phyloP scores from a whole-genome alignment of 1,139 yeast species.

The Taiozyma sp. region DNA sequence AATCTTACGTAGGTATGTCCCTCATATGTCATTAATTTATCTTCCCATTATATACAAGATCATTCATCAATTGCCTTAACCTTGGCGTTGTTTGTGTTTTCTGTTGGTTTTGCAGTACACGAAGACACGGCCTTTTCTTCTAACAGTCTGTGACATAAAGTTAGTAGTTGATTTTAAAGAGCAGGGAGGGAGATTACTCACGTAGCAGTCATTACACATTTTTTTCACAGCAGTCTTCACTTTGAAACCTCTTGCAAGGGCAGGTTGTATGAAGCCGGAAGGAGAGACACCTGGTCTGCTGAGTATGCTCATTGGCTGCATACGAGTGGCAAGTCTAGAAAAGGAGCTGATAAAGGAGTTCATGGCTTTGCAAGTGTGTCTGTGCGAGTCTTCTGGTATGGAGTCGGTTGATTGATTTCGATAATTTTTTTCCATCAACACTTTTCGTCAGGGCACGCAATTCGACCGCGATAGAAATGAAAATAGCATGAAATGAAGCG shows the following conservation, averaged over 20 bases:
- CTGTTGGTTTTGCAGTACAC: slow-evolving; percentile 91
- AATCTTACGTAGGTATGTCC: not conserved
- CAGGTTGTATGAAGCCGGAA: slow-evolving; percentile 23
- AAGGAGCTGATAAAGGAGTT: slow-evolving; percentile 18
- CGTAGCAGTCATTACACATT: slow-evolving; percentile 86
- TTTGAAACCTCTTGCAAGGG: slow-evolving; percentile 51
- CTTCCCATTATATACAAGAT: not conserved
- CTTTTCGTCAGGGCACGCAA: not conserved
- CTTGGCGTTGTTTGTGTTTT: slow-evolving; percentile 96
- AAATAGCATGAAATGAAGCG: not conserved
- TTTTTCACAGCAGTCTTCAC: slow-evolving; percentile 84
- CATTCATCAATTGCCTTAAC: slow-evolving; percentile 35
- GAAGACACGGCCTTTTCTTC: slow-evolving; percentile 91
- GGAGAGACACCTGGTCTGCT: slow-evolving; percentile 9
- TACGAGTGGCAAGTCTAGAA: slow-evolving; percentile 12
- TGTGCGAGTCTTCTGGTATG: not conserved
- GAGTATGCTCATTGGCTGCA: slow-evolving; percentile 17
- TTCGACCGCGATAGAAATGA: not conserved
- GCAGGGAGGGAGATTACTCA: slow-evolving; percentile 10
- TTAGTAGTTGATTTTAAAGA: slow-evolving; percentile 1
- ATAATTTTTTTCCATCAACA: not conserved
- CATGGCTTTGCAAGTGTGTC: slow-evolving; percentile 8
- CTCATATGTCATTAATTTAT: not conserved
- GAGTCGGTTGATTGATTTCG: not conserved
- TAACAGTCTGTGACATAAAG: slow-evolving; percentile 46